Base-by-base conservation (phyloP, 2,329 filamentous ascomycete species). In the Ophiosphaerella herpotricha region DNA sequence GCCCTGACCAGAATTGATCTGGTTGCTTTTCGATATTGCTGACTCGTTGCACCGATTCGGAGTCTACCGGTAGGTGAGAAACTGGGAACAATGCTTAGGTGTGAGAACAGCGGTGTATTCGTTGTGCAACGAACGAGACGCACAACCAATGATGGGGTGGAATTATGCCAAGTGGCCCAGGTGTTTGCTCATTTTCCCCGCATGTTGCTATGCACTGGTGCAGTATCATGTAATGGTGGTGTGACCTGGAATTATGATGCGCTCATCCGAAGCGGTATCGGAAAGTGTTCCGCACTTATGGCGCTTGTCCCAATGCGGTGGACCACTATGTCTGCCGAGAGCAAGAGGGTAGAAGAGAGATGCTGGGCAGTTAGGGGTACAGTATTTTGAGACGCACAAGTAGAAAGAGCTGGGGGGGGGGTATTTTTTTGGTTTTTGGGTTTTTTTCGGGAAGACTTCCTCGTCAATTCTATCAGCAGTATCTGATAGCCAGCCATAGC, bases 211-310 rank as follows among this genome's bases (percentile, higher is more conserved):
- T 23, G 34, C 26, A 34, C 16, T 39, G 34, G 41, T 29, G 24
- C 41, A 29, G n/a, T 51, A 45, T 58, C 50, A 47, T 51, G 37
- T 18, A 32, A 36, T 43, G 52, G 49, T 60, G 60, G 53, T 48
- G 58, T 64, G 62, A 65, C 46, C 29, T 42, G 46, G 40, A 45
- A 23, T 18, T 50, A 43, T 36, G 33, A 43, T 66, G 64, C 65
- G 61, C 52, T 67, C 63, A 61, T 64, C 65, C 64, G 65, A 64
- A 36, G 53, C 43, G 38, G 46, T 36, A 36, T 57, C 64, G 57
- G 60, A 54, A 51, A 16, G 46, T 46, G 33, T 61, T 65, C 60
- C 60, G 60, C 54, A 31, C 24, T 34, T 14, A 44, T 43, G 23
- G 50, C 46, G 47, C 40, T 44, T 54, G 55, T 35, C 52, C 50